Evolutionary conservation across 208 protist genomes (phyloP), one percentile per base, ranked within the genome.

Genomic region (Spongospora subterranea): DNA sequence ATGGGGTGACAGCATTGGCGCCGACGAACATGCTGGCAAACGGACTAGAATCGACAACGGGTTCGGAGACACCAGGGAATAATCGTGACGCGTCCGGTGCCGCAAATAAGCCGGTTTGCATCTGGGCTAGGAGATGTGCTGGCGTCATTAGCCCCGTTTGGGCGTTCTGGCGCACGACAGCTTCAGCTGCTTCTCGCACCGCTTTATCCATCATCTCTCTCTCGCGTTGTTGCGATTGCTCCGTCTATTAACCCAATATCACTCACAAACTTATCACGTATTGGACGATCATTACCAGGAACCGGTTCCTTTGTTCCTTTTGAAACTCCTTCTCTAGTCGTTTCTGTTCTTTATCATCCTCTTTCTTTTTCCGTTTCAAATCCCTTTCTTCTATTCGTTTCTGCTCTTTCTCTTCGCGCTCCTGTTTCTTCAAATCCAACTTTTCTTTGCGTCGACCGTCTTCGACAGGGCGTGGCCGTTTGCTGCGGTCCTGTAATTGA

Each of bases 21-120:
- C 40, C 71, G 17, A 43, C 71, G n/a, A 82, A 82, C 71, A 82
- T 82, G 71, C 71, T 82, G n/a, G 71, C 71, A n/a, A 39, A 82
- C 6, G 71, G 71, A n/a, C 71, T 82, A 20, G 6, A 40, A n/a
- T 82, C 71, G 13, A 82, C 6, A 39, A 39, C 71, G n/a, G 71
- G 71, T 35, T 6, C 35, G 6, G 35, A 13, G 17, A 43, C 71
- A 6, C 6, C 13, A 6, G 35, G 6, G 17, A 45, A 20, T 60
- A 60, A 24, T 24, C 24, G 50, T 60, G 50, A 24, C 6, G 6
- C 6, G 50, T 6, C 6, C 13, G 50, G 50, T 29, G 6, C 24
- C 13, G 50, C 6, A 60, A 60, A 60, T 6, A 60, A 6, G 50
- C 50, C 50, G 35, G 17, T 45, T 43, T 82, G 71, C 6, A 82